phyloP scores from a whole-genome alignment of 768 basidiomycete genomes.

The Filobasidium wieringae region DNA sequence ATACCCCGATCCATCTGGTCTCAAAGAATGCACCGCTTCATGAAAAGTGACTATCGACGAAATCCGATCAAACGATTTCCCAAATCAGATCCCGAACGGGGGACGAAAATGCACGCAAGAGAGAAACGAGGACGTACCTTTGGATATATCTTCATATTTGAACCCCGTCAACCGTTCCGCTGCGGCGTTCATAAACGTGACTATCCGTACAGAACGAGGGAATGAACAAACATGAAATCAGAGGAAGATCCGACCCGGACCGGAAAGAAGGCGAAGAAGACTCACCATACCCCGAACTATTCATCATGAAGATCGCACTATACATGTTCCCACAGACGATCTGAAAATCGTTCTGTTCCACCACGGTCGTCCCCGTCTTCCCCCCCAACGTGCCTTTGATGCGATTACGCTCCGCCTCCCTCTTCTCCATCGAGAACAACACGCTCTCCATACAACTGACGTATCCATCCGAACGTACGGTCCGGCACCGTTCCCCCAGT shows the following conservation, averaged over 20 bases:
- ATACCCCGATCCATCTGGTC: constrained; percentile 1
- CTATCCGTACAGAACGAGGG: background rate
- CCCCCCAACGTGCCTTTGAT: background rate
- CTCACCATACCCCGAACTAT: constrained; percentile 6
- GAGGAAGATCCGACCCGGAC: background rate
- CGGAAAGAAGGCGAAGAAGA: background rate
- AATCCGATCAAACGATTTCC: background rate
- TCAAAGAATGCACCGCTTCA: constrained; percentile 7
- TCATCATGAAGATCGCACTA: constrained; percentile 8
- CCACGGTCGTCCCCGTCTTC: background rate
- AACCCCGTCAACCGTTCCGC: constrained; percentile 6
- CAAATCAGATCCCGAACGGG: too few relatives aligned
- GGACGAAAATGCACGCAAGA: background rate
- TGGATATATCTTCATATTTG: constrained; percentile 4
- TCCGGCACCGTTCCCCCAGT: background rate
- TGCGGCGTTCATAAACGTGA: constrained; percentile 10
- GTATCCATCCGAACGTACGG: background rate
- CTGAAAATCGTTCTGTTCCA: background rate
- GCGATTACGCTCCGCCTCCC: background rate
- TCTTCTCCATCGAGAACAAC: background rate
- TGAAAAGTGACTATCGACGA: background rate
- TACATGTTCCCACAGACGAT: constrained; percentile 7
- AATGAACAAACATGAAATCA: background rate
- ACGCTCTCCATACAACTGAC: background rate
- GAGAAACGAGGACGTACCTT: background rate